Percentiles rank a stretch among this genome's conserved stretches.
phyloP scores from a whole-genome alignment of 768 basidiomycete genomes.

The Daedaleopsis nitida region DNA sequence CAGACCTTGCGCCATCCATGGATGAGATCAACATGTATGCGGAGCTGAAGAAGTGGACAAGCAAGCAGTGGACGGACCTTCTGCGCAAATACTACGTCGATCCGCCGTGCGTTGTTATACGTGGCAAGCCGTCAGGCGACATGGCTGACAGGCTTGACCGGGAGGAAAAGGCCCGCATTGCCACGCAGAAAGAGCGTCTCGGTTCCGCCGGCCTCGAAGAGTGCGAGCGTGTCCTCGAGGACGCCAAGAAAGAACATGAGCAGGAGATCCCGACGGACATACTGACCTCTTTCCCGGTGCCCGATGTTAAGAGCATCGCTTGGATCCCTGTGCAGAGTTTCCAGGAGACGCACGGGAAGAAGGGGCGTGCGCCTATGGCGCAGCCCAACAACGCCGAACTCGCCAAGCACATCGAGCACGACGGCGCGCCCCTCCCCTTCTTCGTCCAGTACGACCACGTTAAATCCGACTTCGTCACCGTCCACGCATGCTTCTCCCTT shows the following conservation, averaged over 20 bases:
- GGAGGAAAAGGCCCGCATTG: slow-evolving; percentile 78
- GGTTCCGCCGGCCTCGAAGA: slow-evolving; percentile 81
- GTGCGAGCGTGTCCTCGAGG: slow-evolving; percentile 67
- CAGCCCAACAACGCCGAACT: slow-evolving; percentile 45
- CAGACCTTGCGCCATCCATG: slow-evolving; percentile 70
- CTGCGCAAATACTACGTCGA: slow-evolving; percentile 83
- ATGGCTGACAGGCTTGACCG: slow-evolving; percentile 80
- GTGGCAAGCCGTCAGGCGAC: slow-evolving; percentile 85
- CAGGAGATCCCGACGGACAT: slow-evolving; percentile 79
- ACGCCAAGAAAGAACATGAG: slow-evolving; percentile 87
- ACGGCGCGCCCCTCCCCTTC: slow-evolving; percentile 74
- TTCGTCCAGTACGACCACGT: slow-evolving; percentile 95
- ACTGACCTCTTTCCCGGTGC: slow-evolving; percentile 85
- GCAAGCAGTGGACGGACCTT: slow-evolving; percentile 73
- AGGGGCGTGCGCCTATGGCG: slow-evolving; percentile 33
- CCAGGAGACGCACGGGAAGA: slow-evolving; percentile 55
- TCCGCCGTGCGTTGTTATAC: slow-evolving; percentile 69
- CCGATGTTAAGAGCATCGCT: slow-evolving; percentile 84
- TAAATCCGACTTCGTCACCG: slow-evolving; percentile 90
- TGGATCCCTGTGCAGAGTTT: slow-evolving; percentile 82
- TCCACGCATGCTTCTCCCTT: slow-evolving; percentile 81
- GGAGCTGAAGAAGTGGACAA: slow-evolving; percentile 69
- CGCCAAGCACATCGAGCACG: slow-evolving; percentile 62
- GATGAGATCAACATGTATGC: slow-evolving; percentile 78
- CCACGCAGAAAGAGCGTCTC: slow-evolving; percentile 63